These are phyloP conservation scores for Pseudogymnoascus verrucosus DNA, from an alignment of 2,329 filamentous ascomycete genomes.

Conservation along the genomic window DNA sequence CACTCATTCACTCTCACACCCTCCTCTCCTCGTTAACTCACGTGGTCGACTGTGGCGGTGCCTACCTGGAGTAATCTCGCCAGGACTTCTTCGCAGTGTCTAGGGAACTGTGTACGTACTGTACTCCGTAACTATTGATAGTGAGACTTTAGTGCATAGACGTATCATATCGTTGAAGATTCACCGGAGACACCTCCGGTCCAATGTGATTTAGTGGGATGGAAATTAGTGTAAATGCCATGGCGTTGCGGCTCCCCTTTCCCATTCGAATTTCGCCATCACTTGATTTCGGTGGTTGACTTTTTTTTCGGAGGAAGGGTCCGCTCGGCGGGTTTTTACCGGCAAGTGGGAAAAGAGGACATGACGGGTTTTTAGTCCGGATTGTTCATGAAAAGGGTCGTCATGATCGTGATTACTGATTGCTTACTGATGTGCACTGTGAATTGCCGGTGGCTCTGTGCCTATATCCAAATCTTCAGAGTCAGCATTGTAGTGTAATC, in stretches of 20 bases:
- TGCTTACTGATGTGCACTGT: not conserved
- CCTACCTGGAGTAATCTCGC: not conserved
- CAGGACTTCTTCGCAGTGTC: not conserved
- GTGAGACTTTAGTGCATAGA: not conserved
- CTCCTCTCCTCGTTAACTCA: not conserved
- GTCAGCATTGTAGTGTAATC: not conserved
- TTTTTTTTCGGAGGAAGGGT: not conserved
- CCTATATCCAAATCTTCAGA: not conserved
- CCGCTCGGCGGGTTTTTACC: not conserved
- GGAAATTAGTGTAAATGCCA: not conserved
- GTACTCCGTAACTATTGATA: not conserved
- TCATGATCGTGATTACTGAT: not conserved
- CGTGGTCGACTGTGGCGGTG: not conserved
- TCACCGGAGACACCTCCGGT: not conserved
- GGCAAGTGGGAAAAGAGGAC: not conserved
- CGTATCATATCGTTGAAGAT: not conserved
- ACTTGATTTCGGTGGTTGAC: not conserved
- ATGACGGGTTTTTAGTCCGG: not conserved
- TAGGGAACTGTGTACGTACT: not conserved
- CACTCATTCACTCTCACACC: not conserved
- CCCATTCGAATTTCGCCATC: not conserved
- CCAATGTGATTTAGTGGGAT: not conserved
- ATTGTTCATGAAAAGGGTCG: not conserved
- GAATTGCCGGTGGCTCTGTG: not conserved
- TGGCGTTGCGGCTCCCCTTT: not conserved